A percentile compares a stretch with the other conserved stretches of the same genome.
These are phyloP conservation scores for Plasmodium yoelii DNA, from an alignment of 169 alveolate genomes.

Conservation along the genomic window DNA sequence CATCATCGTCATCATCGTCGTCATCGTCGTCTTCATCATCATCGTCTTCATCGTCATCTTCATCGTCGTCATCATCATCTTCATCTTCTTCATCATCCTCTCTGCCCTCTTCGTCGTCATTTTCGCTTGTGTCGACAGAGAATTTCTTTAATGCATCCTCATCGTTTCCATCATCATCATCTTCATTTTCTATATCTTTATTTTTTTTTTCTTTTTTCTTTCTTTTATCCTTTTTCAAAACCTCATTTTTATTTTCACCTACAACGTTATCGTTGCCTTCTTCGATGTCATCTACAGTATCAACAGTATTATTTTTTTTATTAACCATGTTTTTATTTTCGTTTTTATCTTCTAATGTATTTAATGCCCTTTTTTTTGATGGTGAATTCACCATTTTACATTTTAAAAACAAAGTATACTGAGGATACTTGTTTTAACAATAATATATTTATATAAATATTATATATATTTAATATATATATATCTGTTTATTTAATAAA, in stretches of 20 bases:
- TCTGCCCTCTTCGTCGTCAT: slow-evolving; percentile 29
- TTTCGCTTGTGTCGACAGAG: slow-evolving; percentile 61
- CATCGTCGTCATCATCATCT: slow-evolving; percentile 30
- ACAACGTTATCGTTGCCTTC: slow-evolving; percentile 39
- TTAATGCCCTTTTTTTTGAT: slow-evolving; percentile 59
- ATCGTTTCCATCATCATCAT: slow-evolving; percentile 59
- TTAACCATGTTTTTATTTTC: slow-evolving; percentile 65
- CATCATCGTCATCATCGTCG: slow-evolving; percentile 73
- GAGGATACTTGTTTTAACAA: slow-evolving; percentile 24
- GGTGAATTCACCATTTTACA: slow-evolving; percentile 75
- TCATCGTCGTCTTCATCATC: slow-evolving; percentile 71
- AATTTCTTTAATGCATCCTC: slow-evolving; percentile 41
- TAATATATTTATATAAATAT: neutral
- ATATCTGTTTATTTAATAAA: too few species aligned
- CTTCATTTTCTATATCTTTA: slow-evolving; percentile 54
- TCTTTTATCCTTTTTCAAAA: slow-evolving; percentile 42
- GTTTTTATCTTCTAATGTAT: slow-evolving; percentile 37
- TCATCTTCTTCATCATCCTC: slow-evolving; percentile 26
- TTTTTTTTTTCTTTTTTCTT: slow-evolving; percentile 63
- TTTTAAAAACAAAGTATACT: slow-evolving; percentile 57
- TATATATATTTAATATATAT: neutral
- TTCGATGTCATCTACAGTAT: slow-evolving; percentile 40
- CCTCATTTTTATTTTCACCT: slow-evolving; percentile 30
- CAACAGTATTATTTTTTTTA: slow-evolving; percentile 50
- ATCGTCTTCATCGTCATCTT: slow-evolving; percentile 51